Percentiles rank a stretch among this genome's conserved stretches.
phyloP scores from a whole-genome alignment of 441 rosid genomes.

The Omphalea diandra region DNA sequence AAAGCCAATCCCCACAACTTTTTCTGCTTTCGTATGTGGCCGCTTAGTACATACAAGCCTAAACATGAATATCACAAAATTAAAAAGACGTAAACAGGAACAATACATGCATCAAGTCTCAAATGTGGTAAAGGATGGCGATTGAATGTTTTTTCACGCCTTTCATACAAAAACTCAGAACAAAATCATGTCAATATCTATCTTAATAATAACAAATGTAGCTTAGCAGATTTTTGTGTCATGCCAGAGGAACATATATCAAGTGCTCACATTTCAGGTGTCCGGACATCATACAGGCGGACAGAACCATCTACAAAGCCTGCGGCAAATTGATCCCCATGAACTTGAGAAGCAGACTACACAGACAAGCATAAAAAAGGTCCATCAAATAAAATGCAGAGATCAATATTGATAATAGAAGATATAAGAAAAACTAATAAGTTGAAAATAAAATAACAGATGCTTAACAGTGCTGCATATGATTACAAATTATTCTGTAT shows the following conservation, averaged over 20 bases:
- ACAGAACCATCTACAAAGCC: slow-evolving; percentile 93
- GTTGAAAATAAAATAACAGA: neutral
- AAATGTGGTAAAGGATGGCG: neutral
- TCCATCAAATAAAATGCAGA: slow-evolving; percentile 9
- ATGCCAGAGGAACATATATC: neutral
- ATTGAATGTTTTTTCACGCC: neutral
- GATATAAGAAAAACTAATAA: neutral
- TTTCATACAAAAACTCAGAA: neutral
- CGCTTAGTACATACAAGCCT: slow-evolving; percentile 75
- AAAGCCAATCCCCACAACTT: slow-evolving; percentile 89
- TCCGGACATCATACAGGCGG: slow-evolving; percentile 85
- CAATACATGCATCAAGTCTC: neutral
- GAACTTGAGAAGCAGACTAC: slow-evolving; percentile 97
- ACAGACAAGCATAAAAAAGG: slow-evolving; percentile 10
- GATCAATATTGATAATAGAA: neutral
- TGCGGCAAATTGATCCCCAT: slow-evolving; percentile 80
- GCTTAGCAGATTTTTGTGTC: neutral
- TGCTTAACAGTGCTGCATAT: slow-evolving; percentile 6
- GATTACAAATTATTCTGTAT: neutral
- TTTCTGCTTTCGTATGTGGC: slow-evolving; percentile 73
- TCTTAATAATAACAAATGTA: neutral
- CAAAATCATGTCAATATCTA: neutral
- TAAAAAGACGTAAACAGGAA: slow-evolving; percentile 6
- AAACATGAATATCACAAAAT: neutral
- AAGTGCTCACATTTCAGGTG: slow-evolving; percentile 75